These are phyloP conservation scores for Boletus huronensis DNA, from an alignment of 768 basidiomycete genomes.

Conservation along the genomic window DNA sequence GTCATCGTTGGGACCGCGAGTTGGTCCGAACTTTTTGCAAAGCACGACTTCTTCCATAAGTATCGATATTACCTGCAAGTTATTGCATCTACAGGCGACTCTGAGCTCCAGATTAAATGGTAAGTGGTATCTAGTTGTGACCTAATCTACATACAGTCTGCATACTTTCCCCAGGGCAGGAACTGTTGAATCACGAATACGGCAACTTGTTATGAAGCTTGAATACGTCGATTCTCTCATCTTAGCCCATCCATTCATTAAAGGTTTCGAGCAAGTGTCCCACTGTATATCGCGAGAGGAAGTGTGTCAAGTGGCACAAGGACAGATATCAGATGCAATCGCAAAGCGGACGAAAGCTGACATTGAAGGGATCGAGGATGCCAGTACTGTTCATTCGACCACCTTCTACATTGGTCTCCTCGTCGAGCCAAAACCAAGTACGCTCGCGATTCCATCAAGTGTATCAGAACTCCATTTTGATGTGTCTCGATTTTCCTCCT, in stretches of 20 bases:
- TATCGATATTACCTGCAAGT: slow-evolving; percentile 97
- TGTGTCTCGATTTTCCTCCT: slow-evolving; percentile 7
- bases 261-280: slow-evolving; percentile 85
- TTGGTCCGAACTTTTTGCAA: slow-evolving; percentile 93
- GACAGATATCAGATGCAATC: slow-evolving; percentile 74
- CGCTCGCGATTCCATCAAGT: slow-evolving; percentile 30
- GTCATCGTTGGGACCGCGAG: slow-evolving; percentile 78
- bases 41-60: slow-evolving; percentile 96
- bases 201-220: slow-evolving; percentile 96
- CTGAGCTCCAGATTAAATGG: slow-evolving; percentile 93
- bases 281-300: slow-evolving; percentile 86
- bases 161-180: slow-evolving; percentile 57
- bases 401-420: slow-evolving; percentile 95
- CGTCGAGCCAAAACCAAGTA: slow-evolving; percentile 89
- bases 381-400: slow-evolving; percentile 86
- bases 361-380: slow-evolving; percentile 70
- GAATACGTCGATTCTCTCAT: slow-evolving; percentile 92
- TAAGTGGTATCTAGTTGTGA: slow-evolving; percentile 34
- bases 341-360: slow-evolving; percentile 74
- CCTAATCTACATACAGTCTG: slow-evolving; percentile 8
- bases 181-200: slow-evolving; percentile 95
- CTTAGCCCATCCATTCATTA: slow-evolving; percentile 92
- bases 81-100: slow-evolving; percentile 81
- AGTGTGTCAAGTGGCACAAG: slow-evolving; percentile 82
- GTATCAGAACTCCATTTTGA: slow-evolving; percentile 17